A percentile compares a stretch with the other conserved stretches of the same genome.
phyloP scores from a whole-genome alignment of 2,329 filamentous ascomycete genomes.

The Exserohilum turcica region DNA sequence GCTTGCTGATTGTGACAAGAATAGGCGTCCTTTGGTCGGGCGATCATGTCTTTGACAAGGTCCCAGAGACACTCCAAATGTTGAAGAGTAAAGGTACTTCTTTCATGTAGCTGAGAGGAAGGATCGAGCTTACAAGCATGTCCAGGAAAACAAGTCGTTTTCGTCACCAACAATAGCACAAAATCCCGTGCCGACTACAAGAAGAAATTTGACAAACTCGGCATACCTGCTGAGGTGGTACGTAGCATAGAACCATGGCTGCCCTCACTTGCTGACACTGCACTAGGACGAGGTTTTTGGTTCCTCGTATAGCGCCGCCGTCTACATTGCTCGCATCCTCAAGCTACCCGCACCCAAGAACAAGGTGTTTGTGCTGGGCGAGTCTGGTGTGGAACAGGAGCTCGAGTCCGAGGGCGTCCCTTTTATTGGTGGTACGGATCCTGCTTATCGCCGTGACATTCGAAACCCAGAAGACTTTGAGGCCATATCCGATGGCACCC shows the following conservation, averaged over 20 bases:
- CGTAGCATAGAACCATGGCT: conserved; percentile 16
- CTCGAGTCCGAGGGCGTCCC: conserved; percentile 77
- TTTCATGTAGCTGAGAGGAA: not conserved
- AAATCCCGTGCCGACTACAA: conserved; percentile 92
- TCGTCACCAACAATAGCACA: conserved; percentile 98
- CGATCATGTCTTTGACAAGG: conserved; percentile 83
- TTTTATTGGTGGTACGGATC: conserved; percentile 87
- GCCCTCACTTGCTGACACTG: conserved; percentile 6
- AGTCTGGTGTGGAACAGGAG: conserved; percentile 89
- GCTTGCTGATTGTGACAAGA: conserved; percentile 49
- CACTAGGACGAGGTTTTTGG: conserved; percentile 87
- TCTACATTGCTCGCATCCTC: conserved; percentile 95
- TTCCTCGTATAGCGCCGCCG: conserved; percentile 89
- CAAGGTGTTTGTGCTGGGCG: conserved; percentile 94
- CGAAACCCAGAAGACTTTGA: conserved; percentile 75
- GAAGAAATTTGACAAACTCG: conserved; percentile 82
- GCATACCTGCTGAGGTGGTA: conserved; percentile 74
- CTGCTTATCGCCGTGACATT: conserved; percentile 75
- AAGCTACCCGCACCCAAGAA: conserved; percentile 76
- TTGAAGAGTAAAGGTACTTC: conserved; percentile 76
- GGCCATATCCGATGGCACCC: conserved; percentile 71
- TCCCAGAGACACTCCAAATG: conserved; percentile 83
- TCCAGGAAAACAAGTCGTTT: conserved; percentile 85
- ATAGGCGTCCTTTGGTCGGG: conserved; percentile 96
- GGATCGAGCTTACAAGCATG: not conserved